phyloP scores from a whole-genome alignment of 768 basidiomycete species.

The Nevesoporus exiguus region DNA sequence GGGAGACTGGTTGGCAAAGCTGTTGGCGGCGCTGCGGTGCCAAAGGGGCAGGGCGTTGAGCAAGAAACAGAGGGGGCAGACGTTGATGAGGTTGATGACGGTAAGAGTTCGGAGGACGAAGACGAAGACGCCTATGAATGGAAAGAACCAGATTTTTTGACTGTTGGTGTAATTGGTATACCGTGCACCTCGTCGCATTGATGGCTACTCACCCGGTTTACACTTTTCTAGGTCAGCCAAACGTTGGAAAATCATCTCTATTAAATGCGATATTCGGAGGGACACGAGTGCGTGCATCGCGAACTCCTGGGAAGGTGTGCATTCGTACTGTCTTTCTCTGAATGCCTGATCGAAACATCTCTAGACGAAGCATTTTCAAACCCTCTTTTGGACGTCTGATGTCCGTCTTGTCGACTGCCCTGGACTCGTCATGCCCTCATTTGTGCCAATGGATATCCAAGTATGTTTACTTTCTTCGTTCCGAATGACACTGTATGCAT shows the following conservation, averaged over 20 bases:
- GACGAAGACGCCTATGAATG: constrained; percentile 17
- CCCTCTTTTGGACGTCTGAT: constrained; percentile 82
- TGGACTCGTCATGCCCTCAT: constrained; percentile 87
- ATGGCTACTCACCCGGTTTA: not conserved
- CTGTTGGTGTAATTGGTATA: constrained; percentile 77
- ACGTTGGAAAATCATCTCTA: constrained; percentile 92
- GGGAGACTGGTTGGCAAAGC: constrained; percentile 42
- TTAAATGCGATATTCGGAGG: constrained; percentile 88
- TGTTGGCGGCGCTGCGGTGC: constrained; percentile 42
- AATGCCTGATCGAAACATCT: not conserved
- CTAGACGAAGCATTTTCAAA: constrained; percentile 94
- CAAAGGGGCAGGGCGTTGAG: constrained; percentile 17
- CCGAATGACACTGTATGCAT: not conserved
- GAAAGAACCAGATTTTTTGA: constrained; percentile 58
- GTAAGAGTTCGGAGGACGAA: constrained; percentile 13
- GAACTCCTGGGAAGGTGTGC: constrained; percentile 79
- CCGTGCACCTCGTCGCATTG: not conserved
- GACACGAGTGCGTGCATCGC: constrained; percentile 74
- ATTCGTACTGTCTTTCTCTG: not conserved
- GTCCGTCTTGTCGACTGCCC: constrained; percentile 94
- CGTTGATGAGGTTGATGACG: constrained; percentile 20
- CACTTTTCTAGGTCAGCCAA: constrained; percentile 69
- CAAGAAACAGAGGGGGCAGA: constrained; percentile 12
- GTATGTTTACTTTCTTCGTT: constrained; percentile 31
- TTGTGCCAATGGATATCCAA: constrained; percentile 80